Base-by-base conservation (phyloP, 2,329 filamentous ascomycete genomes). In the Penicillium sp. region DNA sequence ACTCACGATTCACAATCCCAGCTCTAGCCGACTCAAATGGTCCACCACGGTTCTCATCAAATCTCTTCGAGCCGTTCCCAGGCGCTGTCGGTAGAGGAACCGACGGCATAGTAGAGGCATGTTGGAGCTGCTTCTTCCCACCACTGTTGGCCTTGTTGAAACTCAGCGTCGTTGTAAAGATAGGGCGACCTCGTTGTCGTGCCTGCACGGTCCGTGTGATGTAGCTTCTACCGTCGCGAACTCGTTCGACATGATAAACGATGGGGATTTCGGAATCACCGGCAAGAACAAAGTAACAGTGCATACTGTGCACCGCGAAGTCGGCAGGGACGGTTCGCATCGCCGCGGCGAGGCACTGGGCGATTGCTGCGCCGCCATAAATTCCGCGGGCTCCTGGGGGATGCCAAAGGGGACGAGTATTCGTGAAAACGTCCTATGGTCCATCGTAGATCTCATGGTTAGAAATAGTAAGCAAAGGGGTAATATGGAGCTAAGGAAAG, bases 251-350 rank as follows among this genome's bases (percentile, higher is more conserved):
- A 75, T 97, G 92, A 81, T 97, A 98, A 65, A 97, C 85, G 67
- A 98, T 91, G 35, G 95, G 94, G 19, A 95, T 90, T 63, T 90
- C 87, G 13, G 88, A 85, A 73, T 94, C 91, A 30, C 95, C 95
- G 5, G 94, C 93, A 2, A 98, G 88, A 38, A 99, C 89, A 78
- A 99, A 99, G 83, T 98, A 99, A 86, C 95, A 98, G 85, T 99
- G 95, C 91, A 96, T 97, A 74, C 90, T 94, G 83, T 99, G 95
- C 54, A 95, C 88, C 63, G 89, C 86, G 78, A 97, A 97, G 74
- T 91, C 84, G 41, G 76, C 67, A 0, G 90, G 90, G 2, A 99
- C 91, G 8, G 95, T 99, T 73, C 88, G 87, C 77, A 97, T 93
- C 26, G 92, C 95, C 2, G 95, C 92, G 50, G 91, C 86, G 29